These are phyloP conservation scores for Xylariomycetidae sp. DNA, from an alignment of 2,329 filamentous ascomycete species.

Conservation along the genomic window DNA sequence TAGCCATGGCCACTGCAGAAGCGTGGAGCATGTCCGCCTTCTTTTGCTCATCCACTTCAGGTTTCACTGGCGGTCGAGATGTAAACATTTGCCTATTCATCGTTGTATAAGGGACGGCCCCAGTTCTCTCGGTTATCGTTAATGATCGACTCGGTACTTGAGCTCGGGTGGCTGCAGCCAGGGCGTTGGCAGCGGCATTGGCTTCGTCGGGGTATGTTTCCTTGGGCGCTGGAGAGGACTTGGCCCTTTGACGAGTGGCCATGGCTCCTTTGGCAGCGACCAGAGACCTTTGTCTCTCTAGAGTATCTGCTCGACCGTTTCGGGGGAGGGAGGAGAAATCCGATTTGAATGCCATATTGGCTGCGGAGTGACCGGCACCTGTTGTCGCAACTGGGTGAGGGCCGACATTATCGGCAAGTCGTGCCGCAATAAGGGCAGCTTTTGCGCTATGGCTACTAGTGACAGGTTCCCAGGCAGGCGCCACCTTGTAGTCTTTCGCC, in stretches of 20 bases:
- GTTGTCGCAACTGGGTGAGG: slow-evolving; percentile 45
- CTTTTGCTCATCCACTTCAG: slow-evolving; percentile 70
- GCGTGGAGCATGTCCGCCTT: slow-evolving; percentile 70
- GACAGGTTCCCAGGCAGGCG: slow-evolving; percentile 56
- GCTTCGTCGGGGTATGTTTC: slow-evolving; percentile 51
- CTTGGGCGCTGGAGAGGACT: slow-evolving; percentile 51
- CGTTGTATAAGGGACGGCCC: slow-evolving; percentile 63
- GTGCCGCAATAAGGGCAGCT: slow-evolving; percentile 66
- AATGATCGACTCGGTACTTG: slow-evolving; percentile 47
- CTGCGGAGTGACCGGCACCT: slow-evolving; percentile 60
- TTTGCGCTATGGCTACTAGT: slow-evolving; percentile 64
- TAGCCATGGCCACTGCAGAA: slow-evolving; percentile 85
- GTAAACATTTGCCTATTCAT: slow-evolving; percentile 74
- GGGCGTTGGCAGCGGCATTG: slow-evolving; percentile 61
- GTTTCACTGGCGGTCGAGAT: slow-evolving; percentile 64
- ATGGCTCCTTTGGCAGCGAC: slow-evolving; percentile 76
- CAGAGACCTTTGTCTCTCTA: slow-evolving; percentile 61
- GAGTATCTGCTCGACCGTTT: slow-evolving; percentile 36
- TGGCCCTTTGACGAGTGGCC: slow-evolving; percentile 57
- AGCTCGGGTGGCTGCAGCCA: slow-evolving; percentile 68
- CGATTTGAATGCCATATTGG: slow-evolving; percentile 60
- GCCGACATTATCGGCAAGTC: slow-evolving; percentile 45
- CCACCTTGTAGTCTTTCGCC: slow-evolving; percentile 25
- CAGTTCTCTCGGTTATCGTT: slow-evolving; percentile 52
- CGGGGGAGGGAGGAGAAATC: slow-evolving; percentile 37